Evolutionary conservation across 1,284 basidiomycete species (phyloP).

Genomic region (Psilocybe mexicana): DNA sequence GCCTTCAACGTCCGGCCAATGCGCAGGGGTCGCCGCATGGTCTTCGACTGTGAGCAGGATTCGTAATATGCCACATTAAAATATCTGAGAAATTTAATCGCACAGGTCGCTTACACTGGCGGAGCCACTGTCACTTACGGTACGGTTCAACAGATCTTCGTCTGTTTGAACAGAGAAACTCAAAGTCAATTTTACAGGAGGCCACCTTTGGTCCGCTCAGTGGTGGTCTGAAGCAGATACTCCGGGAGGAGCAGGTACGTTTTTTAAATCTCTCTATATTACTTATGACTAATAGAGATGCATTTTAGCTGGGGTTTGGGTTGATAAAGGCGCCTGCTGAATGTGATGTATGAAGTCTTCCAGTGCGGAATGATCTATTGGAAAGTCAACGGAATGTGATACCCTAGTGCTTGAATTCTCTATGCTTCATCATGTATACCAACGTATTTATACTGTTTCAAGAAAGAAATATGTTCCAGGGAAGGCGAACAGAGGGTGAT

Average conservation of each 20-base stretch:
- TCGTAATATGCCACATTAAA: not conserved
- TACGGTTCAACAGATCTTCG: constrained; percentile 27
- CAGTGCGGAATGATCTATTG: no score
- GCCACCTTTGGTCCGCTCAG: constrained; percentile 50
- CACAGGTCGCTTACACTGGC: constrained; percentile 47
- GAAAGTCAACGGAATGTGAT: no score
- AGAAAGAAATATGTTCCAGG: no score
- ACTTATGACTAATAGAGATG: not conserved
- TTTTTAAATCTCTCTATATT: not conserved
- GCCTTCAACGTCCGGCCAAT: constrained; percentile 34
- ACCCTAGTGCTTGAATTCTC: no score
- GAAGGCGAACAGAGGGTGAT: no score
- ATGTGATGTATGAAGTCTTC: not conserved
- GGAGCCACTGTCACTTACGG: constrained; percentile 52
- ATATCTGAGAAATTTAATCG: not conserved
- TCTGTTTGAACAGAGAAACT: not conserved
- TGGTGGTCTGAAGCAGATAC: constrained; percentile 63
- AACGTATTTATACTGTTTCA: no score
- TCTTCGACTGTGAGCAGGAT: constrained; percentile 33
- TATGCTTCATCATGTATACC: no score
- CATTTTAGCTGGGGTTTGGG: constrained; percentile 35
- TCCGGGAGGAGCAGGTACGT: constrained; percentile 48
- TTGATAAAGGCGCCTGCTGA: constrained; percentile 33
- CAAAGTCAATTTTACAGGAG: constrained; percentile 25
- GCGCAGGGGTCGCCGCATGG: constrained; percentile 58